A percentile compares a stretch with the other conserved stretches of the same genome.
phyloP scores from a whole-genome alignment of 371 early-diverging fungal genomes.

The Mucor saturninus region DNA sequence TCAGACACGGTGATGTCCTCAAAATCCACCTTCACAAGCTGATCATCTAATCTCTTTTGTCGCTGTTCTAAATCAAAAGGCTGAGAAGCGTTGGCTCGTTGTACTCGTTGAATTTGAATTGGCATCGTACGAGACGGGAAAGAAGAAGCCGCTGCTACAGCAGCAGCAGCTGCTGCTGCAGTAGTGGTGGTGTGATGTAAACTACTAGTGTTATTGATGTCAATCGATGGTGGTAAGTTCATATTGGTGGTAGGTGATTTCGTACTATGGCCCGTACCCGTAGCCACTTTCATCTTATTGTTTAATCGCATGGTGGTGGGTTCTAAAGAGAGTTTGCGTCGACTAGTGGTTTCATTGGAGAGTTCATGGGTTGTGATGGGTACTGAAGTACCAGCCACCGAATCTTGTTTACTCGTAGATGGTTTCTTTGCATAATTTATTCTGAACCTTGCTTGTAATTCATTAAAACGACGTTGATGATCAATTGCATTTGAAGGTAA shows the following conservation, averaged over 20 bases:
- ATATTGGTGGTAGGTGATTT: slow-evolving; percentile 6
- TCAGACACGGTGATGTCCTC: slow-evolving; percentile 80
- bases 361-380: slow-evolving; percentile 12
- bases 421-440: slow-evolving; percentile 29
- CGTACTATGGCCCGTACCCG: too few relatives aligned
- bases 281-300: slow-evolving; percentile 13
- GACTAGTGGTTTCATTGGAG: slow-evolving; percentile 8
- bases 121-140: slow-evolving; percentile 42
- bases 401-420: slow-evolving; percentile 11
- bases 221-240: slow-evolving; percentile 2
- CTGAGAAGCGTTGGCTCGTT: slow-evolving; percentile 29
- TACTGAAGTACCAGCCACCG: slow-evolving; percentile 15
- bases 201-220: too few relatives aligned
- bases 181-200: too few relatives aligned
- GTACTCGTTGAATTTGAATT: slow-evolving; percentile 48
- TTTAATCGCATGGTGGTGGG: slow-evolving; percentile 13
- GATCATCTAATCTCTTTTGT: slow-evolving; percentile 62
- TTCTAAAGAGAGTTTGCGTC: slow-evolving; percentile 21
- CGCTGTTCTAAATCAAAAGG: slow-evolving; percentile 52
- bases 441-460: slow-evolving; percentile 33
- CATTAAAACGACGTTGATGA: slow-evolving; percentile 37
- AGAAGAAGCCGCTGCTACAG: slow-evolving; percentile 6
- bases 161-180: neutral
- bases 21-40: slow-evolving; percentile 69
- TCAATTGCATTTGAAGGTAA: slow-evolving; percentile 19